phyloP scores from a whole-genome alignment of 2,329 filamentous ascomycete genomes.

The Fusarium beomiforme region DNA sequence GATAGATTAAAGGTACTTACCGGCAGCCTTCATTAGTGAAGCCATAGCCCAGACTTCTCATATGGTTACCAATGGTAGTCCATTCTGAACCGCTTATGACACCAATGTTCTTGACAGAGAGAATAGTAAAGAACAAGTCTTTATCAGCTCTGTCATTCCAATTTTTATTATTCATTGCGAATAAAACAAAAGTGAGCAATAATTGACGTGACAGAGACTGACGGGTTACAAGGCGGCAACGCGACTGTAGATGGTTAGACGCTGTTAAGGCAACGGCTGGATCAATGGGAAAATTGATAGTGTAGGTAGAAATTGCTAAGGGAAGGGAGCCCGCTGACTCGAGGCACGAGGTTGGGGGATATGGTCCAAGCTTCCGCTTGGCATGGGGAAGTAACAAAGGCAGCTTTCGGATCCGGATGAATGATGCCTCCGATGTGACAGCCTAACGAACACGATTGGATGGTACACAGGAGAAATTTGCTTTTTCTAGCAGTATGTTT shows the following conservation, averaged over 20 bases:
- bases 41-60: slow-evolving; percentile 68
- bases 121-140: slow-evolving; percentile 71
- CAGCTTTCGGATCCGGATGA: slow-evolving; percentile 20
- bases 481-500: neutral
- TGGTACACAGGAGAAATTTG: neutral
- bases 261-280: slow-evolving; percentile 51
- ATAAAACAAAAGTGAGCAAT: neutral
- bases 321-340: slow-evolving; percentile 7
- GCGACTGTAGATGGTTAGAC: slow-evolving; percentile 37
- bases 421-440: slow-evolving; percentile 5
- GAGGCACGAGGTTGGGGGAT: slow-evolving; percentile 35
- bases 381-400: slow-evolving; percentile 9
- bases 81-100: slow-evolving; percentile 71
- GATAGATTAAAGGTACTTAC: slow-evolving; percentile 54
- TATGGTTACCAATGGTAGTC: slow-evolving; percentile 69
- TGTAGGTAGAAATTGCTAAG: slow-evolving; percentile 54
- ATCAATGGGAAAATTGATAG: slow-evolving; percentile 55
- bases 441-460: neutral
- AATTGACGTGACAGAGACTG: slow-evolving; percentile 27
- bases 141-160: slow-evolving; percentile 71
- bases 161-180: slow-evolving; percentile 64
- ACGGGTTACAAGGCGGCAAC: slow-evolving; percentile 22
- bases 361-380: slow-evolving; percentile 41
- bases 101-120: slow-evolving; percentile 70
- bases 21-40: slow-evolving; percentile 73